phyloP scores from a whole-genome alignment of 1,139 yeast species.

The Pichia sorboxylosa region DNA sequence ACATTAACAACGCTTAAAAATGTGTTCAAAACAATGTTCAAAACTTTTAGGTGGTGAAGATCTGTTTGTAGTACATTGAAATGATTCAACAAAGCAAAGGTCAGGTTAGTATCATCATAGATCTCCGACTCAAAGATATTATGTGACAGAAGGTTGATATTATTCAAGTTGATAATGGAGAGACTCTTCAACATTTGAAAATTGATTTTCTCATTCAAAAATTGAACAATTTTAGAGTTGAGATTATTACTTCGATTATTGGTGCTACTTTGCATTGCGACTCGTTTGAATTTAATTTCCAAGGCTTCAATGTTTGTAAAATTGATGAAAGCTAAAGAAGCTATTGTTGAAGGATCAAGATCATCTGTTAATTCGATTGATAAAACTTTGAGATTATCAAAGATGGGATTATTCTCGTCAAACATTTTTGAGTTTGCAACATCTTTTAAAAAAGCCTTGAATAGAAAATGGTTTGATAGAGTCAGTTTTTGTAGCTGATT shows the following conservation, averaged over 20 bases:
- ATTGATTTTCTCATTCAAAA: slow-evolving; percentile 6
- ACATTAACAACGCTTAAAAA: slow-evolving; percentile 12
- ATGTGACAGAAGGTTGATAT: slow-evolving; percentile 12
- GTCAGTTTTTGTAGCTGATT: no score
- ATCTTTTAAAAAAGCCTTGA: not conserved
- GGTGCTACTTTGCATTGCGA: not conserved
- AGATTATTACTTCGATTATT: not conserved
- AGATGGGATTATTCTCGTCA: no score
- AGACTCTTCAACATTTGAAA: slow-evolving; percentile 7
- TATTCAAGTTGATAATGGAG: slow-evolving; percentile 17
- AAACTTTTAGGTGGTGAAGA: slow-evolving; percentile 6
- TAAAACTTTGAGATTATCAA: slow-evolving; percentile 4
- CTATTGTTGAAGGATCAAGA: not conserved
- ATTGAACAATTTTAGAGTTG: slow-evolving; percentile 8
- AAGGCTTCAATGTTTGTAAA: slow-evolving; percentile 11
- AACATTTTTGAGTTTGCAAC: not conserved
- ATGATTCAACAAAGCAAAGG: slow-evolving; percentile 11
- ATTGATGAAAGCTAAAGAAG: slow-evolving; percentile 1
- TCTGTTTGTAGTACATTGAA: not conserved
- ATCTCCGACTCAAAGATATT: slow-evolving; percentile 10
- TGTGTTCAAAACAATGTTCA: slow-evolving; percentile 16
- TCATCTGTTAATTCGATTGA: slow-evolving; percentile 4
- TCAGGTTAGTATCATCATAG: slow-evolving; percentile 12
- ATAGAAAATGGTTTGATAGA: slow-evolving; percentile 1
- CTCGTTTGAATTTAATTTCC: slow-evolving; percentile 16